Percentiles rank a stretch among this genome's conserved stretches.
Evolutionary conservation across 257 asterid genomes (phyloP).

Genomic region (Lavandula angustifolia): DNA sequence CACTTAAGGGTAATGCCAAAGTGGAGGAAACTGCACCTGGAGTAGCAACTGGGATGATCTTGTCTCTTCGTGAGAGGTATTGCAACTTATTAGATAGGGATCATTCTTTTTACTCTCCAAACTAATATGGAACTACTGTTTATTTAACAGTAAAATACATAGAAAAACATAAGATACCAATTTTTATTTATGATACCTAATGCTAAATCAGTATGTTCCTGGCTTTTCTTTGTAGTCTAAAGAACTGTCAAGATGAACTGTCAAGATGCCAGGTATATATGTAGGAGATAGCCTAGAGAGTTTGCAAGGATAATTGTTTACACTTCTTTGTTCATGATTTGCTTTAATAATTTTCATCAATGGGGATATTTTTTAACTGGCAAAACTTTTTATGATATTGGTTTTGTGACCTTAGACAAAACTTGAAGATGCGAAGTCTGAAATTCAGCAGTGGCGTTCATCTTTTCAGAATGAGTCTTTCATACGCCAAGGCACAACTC

Average conservation of each 20-base stretch:
- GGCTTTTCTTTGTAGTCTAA: conserved; percentile 60
- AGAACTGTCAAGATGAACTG: conserved; percentile 77
- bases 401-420: conserved; percentile 50
- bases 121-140: background rate
- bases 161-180: background rate
- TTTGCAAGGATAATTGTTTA: background rate
- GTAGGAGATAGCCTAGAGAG: background rate
- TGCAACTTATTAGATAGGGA: conserved; percentile 15
- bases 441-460: conserved; percentile 89
- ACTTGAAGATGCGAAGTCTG: conserved; percentile 81
- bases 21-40: conserved; percentile 93
- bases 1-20: conserved; percentile 54
- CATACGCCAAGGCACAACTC: conserved; percentile 63
- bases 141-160: background rate
- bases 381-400: conserved; percentile 17
- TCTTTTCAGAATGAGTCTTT: conserved; percentile 81
- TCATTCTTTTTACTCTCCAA: background rate
- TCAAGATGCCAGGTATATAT: conserved; percentile 72
- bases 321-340: conserved; percentile 7
- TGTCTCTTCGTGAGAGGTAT: conserved; percentile 92
- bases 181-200: background rate
- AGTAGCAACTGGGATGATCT: conserved; percentile 84
- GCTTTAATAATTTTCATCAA: background rate
- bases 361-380: background rate
- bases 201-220: conserved; percentile 25